phyloP scores from a whole-genome alignment of 129 eudicot genomes.

The Lactuca sativa region DNA sequence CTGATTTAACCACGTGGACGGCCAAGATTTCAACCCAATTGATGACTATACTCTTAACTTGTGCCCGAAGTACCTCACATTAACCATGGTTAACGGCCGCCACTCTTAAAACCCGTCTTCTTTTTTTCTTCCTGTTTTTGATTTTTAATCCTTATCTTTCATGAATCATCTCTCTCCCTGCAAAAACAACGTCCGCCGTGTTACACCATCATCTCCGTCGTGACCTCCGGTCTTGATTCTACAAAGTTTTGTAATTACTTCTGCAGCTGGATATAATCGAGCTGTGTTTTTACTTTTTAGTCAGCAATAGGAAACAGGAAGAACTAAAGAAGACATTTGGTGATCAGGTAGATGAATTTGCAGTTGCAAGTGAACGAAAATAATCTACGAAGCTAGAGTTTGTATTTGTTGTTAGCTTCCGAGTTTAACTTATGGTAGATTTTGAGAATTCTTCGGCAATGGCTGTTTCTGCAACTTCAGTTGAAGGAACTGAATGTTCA shows the following conservation, averaged over 20 bases:
- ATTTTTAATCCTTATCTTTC: background rate
- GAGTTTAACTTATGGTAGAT: conserved; percentile 42
- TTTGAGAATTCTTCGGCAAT: conserved; percentile 40
- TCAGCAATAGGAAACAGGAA: background rate
- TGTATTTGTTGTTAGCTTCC: conserved; percentile 5
- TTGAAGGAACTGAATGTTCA: conserved; percentile 34
- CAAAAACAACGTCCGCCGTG: conserved; percentile 21
- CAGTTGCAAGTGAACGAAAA: background rate
- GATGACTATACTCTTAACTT: conserved; percentile 32
- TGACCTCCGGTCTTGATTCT: background rate
- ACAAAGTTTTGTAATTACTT: background rate
- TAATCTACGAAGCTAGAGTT: conserved; percentile 7
- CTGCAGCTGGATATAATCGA: conserved; percentile 1
- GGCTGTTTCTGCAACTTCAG: conserved; percentile 43
- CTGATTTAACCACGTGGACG: conserved; percentile 54
- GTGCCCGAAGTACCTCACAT: conserved; percentile 40
- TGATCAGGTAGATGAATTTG: conserved; percentile 22
- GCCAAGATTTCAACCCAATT: conserved; percentile 23
- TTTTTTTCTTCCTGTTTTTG: background rate
- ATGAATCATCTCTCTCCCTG: background rate
- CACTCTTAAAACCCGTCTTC: conserved; percentile 38
- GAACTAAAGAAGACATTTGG: background rate
- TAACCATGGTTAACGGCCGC: conserved; percentile 48
- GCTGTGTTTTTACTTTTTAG: background rate
- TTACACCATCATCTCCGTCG: conserved; percentile 16